Conservation (phyloP, 148 eudicot genomes). For the Gaultheria prostrata region DNA sequence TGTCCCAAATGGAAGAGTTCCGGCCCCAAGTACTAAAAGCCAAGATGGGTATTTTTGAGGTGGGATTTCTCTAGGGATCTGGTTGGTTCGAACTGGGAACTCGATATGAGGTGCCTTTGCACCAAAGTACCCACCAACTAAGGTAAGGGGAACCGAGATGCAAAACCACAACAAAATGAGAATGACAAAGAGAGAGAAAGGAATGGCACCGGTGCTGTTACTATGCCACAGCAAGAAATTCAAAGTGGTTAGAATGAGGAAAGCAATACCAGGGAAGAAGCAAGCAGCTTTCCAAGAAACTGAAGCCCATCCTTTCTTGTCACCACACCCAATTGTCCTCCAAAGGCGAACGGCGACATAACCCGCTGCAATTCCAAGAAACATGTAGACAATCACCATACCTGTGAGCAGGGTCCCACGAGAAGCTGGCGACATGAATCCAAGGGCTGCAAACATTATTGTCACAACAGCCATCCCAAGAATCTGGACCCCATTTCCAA, state of each 20-base stretch:
- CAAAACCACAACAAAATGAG: conserved; percentile 32
- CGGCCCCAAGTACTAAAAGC: conserved; percentile 34
- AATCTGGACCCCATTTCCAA: conserved; percentile 39
- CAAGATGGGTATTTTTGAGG: conserved; percentile 40
- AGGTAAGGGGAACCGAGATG: conserved; percentile 26
- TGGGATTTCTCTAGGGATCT: conserved; percentile 37
- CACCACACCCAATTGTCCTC: conserved; percentile 34
- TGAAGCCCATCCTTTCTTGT: conserved; percentile 34
- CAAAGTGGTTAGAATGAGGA: conserved; percentile 24
- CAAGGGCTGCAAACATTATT: conserved; percentile 37
- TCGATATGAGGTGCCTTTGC: conserved; percentile 31
- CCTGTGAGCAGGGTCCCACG: conserved; percentile 34
- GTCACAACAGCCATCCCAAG: conserved; percentile 38
- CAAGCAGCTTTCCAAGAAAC: conserved; percentile 39
- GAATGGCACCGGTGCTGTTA: conserved; percentile 30
- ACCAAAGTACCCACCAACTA: conserved; percentile 27
- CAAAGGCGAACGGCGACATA: conserved; percentile 38
- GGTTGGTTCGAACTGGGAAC: conserved; percentile 39
- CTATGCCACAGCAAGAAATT: conserved; percentile 31
- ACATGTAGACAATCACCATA: conserved; percentile 34
- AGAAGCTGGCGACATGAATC: conserved; percentile 44
- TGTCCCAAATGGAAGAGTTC: conserved; percentile 35
- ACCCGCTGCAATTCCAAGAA: conserved; percentile 36
- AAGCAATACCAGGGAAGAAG: conserved; percentile 40
- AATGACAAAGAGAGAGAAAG: conserved; percentile 21